Conservation (phyloP, 2,329 filamentous ascomycete species). For the Fusarium lateritium region DNA sequence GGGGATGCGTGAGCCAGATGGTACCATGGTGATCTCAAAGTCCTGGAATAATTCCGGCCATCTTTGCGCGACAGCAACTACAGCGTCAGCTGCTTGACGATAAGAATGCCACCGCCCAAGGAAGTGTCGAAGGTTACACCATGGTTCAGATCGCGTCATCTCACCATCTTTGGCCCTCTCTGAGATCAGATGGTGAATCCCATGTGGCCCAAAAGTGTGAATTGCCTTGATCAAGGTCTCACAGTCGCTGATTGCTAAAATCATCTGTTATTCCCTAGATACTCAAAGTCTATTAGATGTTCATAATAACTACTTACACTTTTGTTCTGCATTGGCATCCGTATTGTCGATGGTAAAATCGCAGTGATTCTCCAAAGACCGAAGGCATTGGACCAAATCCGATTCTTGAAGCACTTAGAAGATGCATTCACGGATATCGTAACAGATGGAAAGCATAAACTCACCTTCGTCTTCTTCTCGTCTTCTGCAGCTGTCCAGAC, state of each 20-base stretch:
- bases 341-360: background rate
- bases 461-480: background rate
- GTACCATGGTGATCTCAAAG: conserved; percentile 44
- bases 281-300: background rate
- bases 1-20: conserved; percentile 34
- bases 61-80: conserved; percentile 13
- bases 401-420: background rate
- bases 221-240: conserved; percentile 41
- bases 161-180: conserved; percentile 9
- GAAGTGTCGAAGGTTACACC: conserved; percentile 45
- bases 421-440: background rate
- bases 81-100: conserved; percentile 33
- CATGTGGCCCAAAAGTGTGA: background rate
- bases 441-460: background rate
- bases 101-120: conserved; percentile 48
- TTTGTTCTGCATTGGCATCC: background rate
- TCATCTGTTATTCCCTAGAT: background rate
- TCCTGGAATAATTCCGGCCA: conserved; percentile 49
- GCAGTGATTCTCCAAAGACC: background rate
- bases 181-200: background rate
- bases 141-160: conserved; percentile 21
- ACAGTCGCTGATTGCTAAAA: conserved; percentile 28
- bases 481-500: background rate
- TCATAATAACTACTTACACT: background rate
- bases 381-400: background rate